A percentile compares a stretch with the other conserved stretches of the same genome.
Evolutionary conservation across 805 yeast genomes (phyloP).

Genomic region (Naumovozyma baii): DNA sequence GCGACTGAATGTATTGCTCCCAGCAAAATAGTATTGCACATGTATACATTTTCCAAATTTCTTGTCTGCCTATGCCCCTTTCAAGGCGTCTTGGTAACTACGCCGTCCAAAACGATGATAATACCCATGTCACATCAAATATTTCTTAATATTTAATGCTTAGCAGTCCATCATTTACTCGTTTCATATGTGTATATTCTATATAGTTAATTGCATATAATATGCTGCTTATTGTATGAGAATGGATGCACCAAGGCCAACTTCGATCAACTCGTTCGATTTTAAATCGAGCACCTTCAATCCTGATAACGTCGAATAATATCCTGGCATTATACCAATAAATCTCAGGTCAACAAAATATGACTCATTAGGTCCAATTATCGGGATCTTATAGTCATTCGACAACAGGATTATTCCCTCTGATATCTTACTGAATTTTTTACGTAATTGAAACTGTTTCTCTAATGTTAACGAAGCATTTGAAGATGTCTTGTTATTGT

Average conservation of each 20-base stretch:
- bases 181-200: no score
- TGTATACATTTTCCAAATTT: no score
- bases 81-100: no score
- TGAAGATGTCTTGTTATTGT: slow-evolving; percentile 14
- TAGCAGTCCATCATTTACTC: no score
- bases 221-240: slow-evolving; percentile 12
- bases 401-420: slow-evolving; percentile 27
- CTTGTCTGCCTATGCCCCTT: no score
- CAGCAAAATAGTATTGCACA: no score
- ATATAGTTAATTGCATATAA: background rate
- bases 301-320: slow-evolving; percentile 23
- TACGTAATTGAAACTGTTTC: slow-evolving; percentile 19
- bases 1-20: no score
- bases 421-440: slow-evolving; percentile 15
- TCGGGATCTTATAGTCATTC: slow-evolving; percentile 27
- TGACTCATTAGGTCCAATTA: slow-evolving; percentile 22
- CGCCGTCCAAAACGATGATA: no score
- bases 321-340: slow-evolving; percentile 25
- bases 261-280: slow-evolving; percentile 23
- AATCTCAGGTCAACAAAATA: slow-evolving; percentile 22
- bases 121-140: no score
- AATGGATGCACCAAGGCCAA: slow-evolving; percentile 23
- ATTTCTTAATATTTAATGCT: no score
- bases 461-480: slow-evolving; percentile 10
- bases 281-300: slow-evolving; percentile 26